Evolutionary conservation across 2,329 filamentous ascomycete genomes (phyloP).

Genomic region (Penicillium occitanis): DNA sequence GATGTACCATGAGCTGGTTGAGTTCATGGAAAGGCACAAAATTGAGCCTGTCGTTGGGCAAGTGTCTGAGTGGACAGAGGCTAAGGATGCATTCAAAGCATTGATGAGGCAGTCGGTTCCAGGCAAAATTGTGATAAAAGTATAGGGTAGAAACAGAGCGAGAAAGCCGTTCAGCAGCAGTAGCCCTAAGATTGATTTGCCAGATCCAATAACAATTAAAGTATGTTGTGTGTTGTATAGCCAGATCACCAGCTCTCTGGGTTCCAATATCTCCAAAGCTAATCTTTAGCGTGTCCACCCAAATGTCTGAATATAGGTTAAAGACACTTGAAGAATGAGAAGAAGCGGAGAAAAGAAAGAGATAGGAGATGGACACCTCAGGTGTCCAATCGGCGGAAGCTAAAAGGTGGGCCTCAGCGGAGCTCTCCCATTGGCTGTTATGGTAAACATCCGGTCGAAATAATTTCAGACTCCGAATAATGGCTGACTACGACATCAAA

Average conservation of each 20-base stretch:
- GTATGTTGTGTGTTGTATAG: no score
- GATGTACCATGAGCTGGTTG: slow-evolving; percentile 8
- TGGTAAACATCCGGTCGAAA: slow-evolving; percentile 2
- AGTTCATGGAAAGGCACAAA: not conserved
- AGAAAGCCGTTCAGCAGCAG: no score
- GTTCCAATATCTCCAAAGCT: no score
- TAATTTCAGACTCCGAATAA: not conserved
- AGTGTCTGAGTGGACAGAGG: not conserved
- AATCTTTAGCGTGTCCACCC: no score
- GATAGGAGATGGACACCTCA: not conserved
- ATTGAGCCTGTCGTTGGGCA: not conserved
- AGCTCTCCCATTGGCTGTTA: not conserved
- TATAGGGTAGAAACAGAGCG: not conserved
- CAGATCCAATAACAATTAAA: no score
- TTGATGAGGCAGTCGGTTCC: not conserved
- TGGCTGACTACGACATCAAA: not conserved
- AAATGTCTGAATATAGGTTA: no score
- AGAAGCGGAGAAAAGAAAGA: not conserved
- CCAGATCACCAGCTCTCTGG: no score
- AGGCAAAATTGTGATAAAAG: slow-evolving; percentile 6
- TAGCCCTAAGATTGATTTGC: no score
- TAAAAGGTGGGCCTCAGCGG: not conserved
- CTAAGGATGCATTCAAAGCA: not conserved
- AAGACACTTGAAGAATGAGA: not conserved
- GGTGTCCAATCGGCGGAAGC: not conserved